A percentile compares a stretch with the other conserved stretches of the same genome.
Evolutionary conservation across 2,329 filamentous ascomycete genomes (phyloP).

Genomic region (Hansfordia pulvinata): DNA sequence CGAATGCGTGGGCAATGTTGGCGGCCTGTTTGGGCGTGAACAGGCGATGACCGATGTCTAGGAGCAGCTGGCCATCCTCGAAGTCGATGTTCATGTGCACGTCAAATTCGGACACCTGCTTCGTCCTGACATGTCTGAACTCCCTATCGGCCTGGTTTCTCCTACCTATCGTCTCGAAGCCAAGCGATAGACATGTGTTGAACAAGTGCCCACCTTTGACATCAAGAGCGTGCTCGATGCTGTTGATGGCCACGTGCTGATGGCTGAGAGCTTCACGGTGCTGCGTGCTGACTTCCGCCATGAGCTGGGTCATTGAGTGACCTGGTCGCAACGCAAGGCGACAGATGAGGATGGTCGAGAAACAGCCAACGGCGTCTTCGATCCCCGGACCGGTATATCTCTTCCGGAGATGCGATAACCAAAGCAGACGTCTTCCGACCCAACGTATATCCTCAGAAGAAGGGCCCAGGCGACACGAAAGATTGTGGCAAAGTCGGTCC

Average conservation of each 20-base stretch:
- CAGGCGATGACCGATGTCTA: constrained; percentile 29
- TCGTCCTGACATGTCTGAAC: constrained; percentile 21
- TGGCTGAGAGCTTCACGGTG: constrained; percentile 18
- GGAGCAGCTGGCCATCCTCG: constrained; percentile 23
- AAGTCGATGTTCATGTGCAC: constrained; percentile 31
- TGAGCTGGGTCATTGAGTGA: too few relatives aligned
- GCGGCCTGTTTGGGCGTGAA: constrained; percentile 27
- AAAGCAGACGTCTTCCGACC: constrained; percentile 37
- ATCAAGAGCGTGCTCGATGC: constrained; percentile 31
- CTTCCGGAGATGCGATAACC: constrained; percentile 34
- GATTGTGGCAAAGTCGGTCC: constrained; percentile 32
- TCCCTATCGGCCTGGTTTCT: constrained; percentile 15
- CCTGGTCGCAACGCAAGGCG: constrained; percentile 10
- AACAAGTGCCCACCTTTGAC: constrained; percentile 28
- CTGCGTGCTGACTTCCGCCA: constrained; percentile 9
- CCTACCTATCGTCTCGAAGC: constrained; percentile 19
- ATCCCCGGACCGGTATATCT: constrained; percentile 26
- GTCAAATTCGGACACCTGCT: constrained; percentile 31
- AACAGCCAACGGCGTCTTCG: constrained; percentile 29
- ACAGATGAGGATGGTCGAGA: constrained; percentile 17
- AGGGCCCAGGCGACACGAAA: constrained; percentile 48
- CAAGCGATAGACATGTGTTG: constrained; percentile 36
- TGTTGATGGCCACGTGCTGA: constrained; percentile 29
- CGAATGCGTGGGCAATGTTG: constrained; percentile 38
- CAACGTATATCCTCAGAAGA: constrained; percentile 39